Conservation (phyloP, 352 stramenopile genomes). For the Globisporangium takayamanum region DNA sequence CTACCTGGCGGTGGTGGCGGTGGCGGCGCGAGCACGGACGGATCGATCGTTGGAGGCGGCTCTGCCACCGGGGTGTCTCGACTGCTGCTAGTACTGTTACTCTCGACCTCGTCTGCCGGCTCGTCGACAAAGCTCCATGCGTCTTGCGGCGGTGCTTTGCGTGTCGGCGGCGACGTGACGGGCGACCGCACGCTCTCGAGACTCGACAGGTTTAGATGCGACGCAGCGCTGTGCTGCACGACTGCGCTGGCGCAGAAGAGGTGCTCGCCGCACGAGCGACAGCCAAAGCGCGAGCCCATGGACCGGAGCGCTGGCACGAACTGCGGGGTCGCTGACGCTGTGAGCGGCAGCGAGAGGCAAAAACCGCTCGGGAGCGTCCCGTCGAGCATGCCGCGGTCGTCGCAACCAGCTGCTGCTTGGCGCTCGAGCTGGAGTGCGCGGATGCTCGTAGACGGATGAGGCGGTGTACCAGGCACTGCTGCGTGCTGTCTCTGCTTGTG, state of each 20-base stretch:
- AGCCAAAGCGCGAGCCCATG: conserved; percentile 69
- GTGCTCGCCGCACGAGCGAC: conserved; percentile 39
- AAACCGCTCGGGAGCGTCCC: conserved; percentile 49
- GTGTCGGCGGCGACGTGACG: neutral
- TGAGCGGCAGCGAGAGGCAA: conserved; percentile 31
- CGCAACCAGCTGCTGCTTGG: conserved; percentile 16
- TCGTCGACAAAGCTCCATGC: neutral
- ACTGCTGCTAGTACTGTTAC: neutral
- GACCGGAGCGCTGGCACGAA: conserved; percentile 70
- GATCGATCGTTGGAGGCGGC: too few relatives aligned
- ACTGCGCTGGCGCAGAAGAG: conserved; percentile 66
- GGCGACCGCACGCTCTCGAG: neutral
- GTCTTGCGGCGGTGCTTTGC: neutral
- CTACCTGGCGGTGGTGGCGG: neutral
- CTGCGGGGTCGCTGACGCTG: conserved; percentile 12
- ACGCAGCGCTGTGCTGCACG: conserved; percentile 20
- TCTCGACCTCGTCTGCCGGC: neutral
- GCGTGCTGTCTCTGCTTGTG: conserved; percentile 13
- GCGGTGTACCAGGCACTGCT: conserved; percentile 8
- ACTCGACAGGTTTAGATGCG: conserved; percentile 1
- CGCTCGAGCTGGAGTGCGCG: conserved; percentile 5
- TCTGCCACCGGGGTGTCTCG: neutral
- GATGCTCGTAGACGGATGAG: conserved; percentile 20
- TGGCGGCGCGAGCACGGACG: neutral
- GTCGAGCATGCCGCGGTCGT: conserved; percentile 58